phyloP scores from a whole-genome alignment of 2,329 filamentous ascomycete genomes.

The Fusarium sp. region DNA sequence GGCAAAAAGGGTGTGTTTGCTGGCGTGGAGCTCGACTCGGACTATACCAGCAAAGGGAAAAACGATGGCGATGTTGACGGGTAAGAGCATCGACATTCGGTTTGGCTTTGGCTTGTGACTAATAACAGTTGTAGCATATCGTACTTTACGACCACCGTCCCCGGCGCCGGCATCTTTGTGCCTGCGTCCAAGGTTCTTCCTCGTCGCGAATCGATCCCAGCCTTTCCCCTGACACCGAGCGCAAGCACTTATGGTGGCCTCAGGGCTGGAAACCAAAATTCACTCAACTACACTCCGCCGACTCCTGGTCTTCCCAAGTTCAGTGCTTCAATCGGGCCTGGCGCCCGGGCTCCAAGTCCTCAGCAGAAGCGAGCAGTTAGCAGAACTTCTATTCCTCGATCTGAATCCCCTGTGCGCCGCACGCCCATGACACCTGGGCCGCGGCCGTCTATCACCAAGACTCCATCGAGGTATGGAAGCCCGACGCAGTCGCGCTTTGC shows the following conservation, averaged over 20 bases:
- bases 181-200: constrained; percentile 82
- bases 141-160: constrained; percentile 83
- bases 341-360: constrained; percentile 73
- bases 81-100: constrained; percentile 59
- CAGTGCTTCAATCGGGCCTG: constrained; percentile 85
- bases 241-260: constrained; percentile 67
- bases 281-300: constrained; percentile 69
- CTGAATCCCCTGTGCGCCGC: constrained; percentile 84
- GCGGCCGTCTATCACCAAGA: constrained; percentile 61
- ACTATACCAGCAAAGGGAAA: constrained; percentile 86
- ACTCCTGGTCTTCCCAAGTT: constrained; percentile 78
- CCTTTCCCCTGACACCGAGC: constrained; percentile 72
- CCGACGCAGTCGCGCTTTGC: constrained; percentile 65
- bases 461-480: constrained; percentile 49
- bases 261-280: constrained; percentile 64
- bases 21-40: constrained; percentile 85
- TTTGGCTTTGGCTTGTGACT: not conserved
- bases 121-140: constrained; percentile 57
- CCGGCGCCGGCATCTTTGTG: constrained; percentile 92
- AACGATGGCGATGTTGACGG: constrained; percentile 97
- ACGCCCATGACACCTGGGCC: constrained; percentile 69
- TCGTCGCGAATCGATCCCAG: constrained; percentile 68
- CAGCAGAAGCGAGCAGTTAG: constrained; percentile 67
- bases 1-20: constrained; percentile 93
- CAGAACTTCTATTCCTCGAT: constrained; percentile 82